Evolutionary conservation across 2,329 filamentous ascomycete genomes (phyloP).

Genomic region (Calonectria pauciramosa): DNA sequence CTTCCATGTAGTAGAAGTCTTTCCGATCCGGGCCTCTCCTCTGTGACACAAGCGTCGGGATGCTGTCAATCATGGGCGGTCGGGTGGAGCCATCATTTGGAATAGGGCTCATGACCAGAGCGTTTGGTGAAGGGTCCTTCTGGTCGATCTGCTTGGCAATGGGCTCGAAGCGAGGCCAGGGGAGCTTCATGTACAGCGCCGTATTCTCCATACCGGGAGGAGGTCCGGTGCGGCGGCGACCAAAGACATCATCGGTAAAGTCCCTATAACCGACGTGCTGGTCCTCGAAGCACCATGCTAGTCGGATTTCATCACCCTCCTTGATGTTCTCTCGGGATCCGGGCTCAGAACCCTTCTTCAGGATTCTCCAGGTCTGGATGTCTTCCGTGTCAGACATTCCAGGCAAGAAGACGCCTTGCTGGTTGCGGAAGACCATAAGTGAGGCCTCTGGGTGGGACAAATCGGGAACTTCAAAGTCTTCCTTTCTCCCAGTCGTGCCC

Average conservation of each 20-base stretch:
- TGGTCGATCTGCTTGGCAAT: background rate
- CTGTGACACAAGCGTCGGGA: background rate
- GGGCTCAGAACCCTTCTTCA: background rate
- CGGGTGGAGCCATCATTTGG: background rate
- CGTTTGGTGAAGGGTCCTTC: background rate
- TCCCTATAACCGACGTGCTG: conserved; percentile 14
- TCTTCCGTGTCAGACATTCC: conserved; percentile 17
- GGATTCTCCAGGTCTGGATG: conserved; percentile 16
- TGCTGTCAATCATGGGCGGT: background rate
- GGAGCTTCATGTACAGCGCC: conserved; percentile 9
- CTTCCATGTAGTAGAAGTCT: background rate
- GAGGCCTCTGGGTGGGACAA: background rate
- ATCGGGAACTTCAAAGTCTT: background rate
- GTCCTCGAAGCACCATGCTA: conserved; percentile 13
- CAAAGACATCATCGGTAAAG: conserved; percentile 15
- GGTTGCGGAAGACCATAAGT: conserved; percentile 24
- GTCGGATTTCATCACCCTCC: background rate
- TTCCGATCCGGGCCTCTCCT: background rate
- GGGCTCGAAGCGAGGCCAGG: conserved; percentile 20
- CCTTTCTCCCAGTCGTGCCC: background rate
- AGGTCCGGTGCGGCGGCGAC: background rate
- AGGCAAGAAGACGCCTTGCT: conserved; percentile 4
- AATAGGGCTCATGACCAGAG: background rate
- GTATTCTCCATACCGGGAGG: background rate
- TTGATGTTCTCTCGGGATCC: background rate